Evolutionary conservation across 1,139 yeast species (phyloP).

Genomic region (Suhomyces terraborum): DNA sequence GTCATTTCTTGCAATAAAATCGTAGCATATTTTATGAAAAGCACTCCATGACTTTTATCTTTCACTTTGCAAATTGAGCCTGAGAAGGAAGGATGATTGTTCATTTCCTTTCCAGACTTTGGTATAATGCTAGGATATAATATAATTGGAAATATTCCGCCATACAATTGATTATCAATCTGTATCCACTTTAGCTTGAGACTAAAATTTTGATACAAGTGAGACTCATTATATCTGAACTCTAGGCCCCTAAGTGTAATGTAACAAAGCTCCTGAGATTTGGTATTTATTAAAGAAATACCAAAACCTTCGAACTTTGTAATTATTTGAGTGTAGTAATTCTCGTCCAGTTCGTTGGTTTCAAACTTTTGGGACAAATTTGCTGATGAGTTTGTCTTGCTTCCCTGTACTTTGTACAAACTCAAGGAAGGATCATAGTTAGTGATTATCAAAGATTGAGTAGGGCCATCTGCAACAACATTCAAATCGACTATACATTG

Average conservation of each 20-base stretch:
- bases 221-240: constrained; percentile 79
- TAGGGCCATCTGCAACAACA: constrained; percentile 95
- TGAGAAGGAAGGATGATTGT: constrained; percentile 86
- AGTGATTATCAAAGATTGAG: constrained; percentile 82
- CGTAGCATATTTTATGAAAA: constrained; percentile 90
- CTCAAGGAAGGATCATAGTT: constrained; percentile 79
- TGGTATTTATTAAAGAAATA: constrained; percentile 73
- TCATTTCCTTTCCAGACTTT: constrained; percentile 79
- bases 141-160: constrained; percentile 85
- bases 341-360: constrained; percentile 67
- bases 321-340: constrained; percentile 60
- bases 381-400: constrained; percentile 27
- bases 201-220: constrained; percentile 76
- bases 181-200: constrained; percentile 92
- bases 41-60: constrained; percentile 88
- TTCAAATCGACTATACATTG: constrained; percentile 74
- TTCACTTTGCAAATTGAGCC: constrained; percentile 81
- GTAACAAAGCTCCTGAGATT: constrained; percentile 78
- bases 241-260: constrained; percentile 81
- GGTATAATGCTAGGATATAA: constrained; percentile 93
- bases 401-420: constrained; percentile 60
- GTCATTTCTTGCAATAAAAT: constrained; percentile 86
- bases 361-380: constrained; percentile 53
- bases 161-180: constrained; percentile 86
- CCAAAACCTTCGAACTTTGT: constrained; percentile 87